Evolutionary conservation across 768 basidiomycete species (phyloP).

Genomic region (Termitomyces bulborhizus): DNA sequence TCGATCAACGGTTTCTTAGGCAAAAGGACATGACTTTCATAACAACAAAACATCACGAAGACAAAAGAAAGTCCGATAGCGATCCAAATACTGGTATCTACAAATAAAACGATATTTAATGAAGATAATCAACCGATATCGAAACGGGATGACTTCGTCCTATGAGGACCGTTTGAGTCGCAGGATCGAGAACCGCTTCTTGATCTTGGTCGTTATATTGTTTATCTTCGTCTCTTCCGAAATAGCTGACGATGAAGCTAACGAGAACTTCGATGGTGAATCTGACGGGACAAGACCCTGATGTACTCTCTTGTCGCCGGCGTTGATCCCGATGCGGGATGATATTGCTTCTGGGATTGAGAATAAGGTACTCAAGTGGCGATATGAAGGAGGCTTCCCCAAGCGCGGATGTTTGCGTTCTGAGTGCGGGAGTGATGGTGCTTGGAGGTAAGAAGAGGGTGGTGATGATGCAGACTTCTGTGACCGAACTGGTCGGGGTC

Average conservation of each 20-base stretch:
- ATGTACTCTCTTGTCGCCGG: not conserved
- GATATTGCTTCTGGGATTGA: constrained; percentile 12
- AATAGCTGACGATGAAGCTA: constrained; percentile 3
- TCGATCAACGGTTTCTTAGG: not conserved
- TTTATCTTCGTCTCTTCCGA: constrained; percentile 2
- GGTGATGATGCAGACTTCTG: not conserved
- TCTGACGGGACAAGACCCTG: not conserved
- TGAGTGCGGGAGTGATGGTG: constrained; percentile 1
- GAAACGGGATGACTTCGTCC: not conserved
- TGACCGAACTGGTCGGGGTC: not conserved
- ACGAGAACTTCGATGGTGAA: not conserved
- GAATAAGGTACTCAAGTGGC: constrained; percentile 5
- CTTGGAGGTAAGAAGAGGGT: constrained; percentile 8
- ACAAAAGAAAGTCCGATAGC: not conserved
- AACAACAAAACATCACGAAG: not conserved
- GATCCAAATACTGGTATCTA: not conserved
- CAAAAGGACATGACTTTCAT: not conserved
- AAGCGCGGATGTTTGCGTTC: not conserved
- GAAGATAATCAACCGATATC: not conserved
- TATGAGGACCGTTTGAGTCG: constrained; percentile 6
- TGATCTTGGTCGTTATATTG: constrained; percentile 10
- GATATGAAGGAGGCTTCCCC: constrained; percentile 1
- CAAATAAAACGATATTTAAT: not conserved
- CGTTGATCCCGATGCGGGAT: constrained; percentile 9
- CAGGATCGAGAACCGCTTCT: constrained; percentile 13